A percentile compares a stretch with the other conserved stretches of the same genome.
phyloP scores from a whole-genome alignment of 83 land plant species.

The Diphasiastrum complanatum region DNA sequence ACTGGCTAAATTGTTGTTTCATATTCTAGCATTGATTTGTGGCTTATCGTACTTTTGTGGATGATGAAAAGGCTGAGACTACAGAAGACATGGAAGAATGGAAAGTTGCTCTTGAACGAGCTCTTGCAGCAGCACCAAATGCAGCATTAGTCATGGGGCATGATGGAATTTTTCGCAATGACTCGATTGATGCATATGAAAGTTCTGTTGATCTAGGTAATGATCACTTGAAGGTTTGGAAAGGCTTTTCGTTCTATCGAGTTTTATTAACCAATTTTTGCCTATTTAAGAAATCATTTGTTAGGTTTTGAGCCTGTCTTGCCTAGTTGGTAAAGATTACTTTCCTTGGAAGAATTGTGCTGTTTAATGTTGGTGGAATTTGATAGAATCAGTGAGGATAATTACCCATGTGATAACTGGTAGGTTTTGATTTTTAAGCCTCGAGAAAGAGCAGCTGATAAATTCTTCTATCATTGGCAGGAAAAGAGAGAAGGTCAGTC shows the following conservation, averaged over 20 bases:
- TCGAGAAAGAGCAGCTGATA: not conserved
- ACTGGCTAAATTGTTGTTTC: not conserved
- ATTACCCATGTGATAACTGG: no score
- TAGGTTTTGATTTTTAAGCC: not conserved
- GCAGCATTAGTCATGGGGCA: slow-evolving; percentile 89
- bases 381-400: no score
- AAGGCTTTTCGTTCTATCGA: not conserved
- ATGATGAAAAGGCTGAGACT: slow-evolving; percentile 70
- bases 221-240: slow-evolving; percentile 9
- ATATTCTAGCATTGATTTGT: not conserved
- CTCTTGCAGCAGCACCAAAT: slow-evolving; percentile 92
- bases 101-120: slow-evolving; percentile 87
- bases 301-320: no score
- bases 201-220: slow-evolving; percentile 69
- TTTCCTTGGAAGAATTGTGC: no score
- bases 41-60: slow-evolving; percentile 1
- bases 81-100: slow-evolving; percentile 88
- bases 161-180: slow-evolving; percentile 83
- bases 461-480: slow-evolving; percentile 33
- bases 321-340: no score
- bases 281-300: no score
- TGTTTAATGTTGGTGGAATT: no score
- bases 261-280: no score
- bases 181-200: slow-evolving; percentile 62
- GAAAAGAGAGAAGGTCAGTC: slow-evolving; percentile 80